Percentiles rank a stretch among this genome's conserved stretches.
phyloP scores from a whole-genome alignment of 345 rosid species.

The Acer yangbiense region DNA sequence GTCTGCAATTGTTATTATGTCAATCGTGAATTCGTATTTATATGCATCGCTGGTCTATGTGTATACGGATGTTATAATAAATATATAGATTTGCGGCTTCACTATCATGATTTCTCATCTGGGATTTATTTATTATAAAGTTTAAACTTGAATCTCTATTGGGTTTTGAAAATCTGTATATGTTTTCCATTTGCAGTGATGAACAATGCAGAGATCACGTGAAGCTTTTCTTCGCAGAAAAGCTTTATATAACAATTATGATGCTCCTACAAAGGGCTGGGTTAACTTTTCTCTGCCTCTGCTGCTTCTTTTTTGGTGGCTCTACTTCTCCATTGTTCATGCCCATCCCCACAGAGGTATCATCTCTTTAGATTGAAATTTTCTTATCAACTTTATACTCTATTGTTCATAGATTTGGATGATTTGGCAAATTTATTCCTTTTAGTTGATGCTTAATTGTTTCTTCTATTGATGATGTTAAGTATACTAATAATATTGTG shows the following conservation, averaged over 20 bases:
- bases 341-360: constrained; percentile 19
- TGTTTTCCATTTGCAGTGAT: constrained; percentile 19
- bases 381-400: neutral
- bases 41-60: neutral
- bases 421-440: neutral
- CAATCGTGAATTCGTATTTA: no score
- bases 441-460: neutral
- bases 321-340: constrained; percentile 5
- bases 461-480: no score
- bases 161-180: neutral
- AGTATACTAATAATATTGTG: neutral
- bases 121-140: neutral
- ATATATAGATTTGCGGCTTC: neutral
- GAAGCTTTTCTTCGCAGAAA: constrained; percentile 41
- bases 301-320: constrained; percentile 27
- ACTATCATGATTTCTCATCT: neutral
- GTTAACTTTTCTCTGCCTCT: constrained; percentile 23
- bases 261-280: neutral
- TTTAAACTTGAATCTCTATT: neutral
- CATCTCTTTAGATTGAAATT: neutral
- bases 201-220: constrained; percentile 45
- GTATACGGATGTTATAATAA: neutral
- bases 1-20: no score
- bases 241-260: constrained; percentile 24
- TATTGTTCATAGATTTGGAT: neutral